Conservation (phyloP, 192 early-diverging fungal species). For the Spizellomyces punctatus region DNA sequence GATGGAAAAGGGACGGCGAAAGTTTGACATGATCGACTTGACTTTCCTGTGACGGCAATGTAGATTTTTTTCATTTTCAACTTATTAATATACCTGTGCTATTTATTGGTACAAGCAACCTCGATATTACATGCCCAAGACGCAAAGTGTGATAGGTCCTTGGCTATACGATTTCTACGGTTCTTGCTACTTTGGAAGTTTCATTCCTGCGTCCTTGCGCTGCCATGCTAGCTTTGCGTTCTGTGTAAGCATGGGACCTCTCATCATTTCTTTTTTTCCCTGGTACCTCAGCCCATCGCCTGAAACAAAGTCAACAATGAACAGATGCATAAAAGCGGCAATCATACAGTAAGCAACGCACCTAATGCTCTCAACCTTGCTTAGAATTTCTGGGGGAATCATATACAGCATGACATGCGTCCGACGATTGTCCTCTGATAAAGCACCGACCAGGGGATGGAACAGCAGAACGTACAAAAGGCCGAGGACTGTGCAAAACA, state of each 20-base stretch:
- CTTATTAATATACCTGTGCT: too few relatives aligned
- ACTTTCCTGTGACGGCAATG: conserved; percentile 43
- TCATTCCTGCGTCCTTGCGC: neutral
- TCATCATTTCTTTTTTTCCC: neutral
- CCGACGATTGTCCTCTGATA: conserved; percentile 36
- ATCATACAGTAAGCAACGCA: neutral
- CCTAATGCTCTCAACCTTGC: conserved; percentile 35
- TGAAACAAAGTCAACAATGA: neutral
- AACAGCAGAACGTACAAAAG: conserved; percentile 34
- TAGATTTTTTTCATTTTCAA: too few relatives aligned
- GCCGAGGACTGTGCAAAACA: conserved; percentile 26
- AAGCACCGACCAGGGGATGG: conserved; percentile 23
- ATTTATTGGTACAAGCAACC: too few relatives aligned
- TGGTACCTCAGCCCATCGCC: conserved; percentile 11
- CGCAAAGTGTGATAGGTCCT: too few relatives aligned
- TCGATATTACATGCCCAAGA: too few relatives aligned
- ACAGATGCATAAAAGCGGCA: neutral
- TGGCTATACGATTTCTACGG: conserved; percentile 5
- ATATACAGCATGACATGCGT: conserved; percentile 44
- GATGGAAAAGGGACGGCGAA: conserved; percentile 26
- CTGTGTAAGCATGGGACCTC: neutral
- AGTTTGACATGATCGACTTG: conserved; percentile 49
- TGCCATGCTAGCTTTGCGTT: neutral
- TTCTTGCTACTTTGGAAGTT: neutral
- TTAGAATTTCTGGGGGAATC: conserved; percentile 44